Percentiles rank a stretch among this genome's conserved stretches.
Conservation (phyloP, 176 grass and related monocot species). For the Calamus simplicifolius region DNA sequence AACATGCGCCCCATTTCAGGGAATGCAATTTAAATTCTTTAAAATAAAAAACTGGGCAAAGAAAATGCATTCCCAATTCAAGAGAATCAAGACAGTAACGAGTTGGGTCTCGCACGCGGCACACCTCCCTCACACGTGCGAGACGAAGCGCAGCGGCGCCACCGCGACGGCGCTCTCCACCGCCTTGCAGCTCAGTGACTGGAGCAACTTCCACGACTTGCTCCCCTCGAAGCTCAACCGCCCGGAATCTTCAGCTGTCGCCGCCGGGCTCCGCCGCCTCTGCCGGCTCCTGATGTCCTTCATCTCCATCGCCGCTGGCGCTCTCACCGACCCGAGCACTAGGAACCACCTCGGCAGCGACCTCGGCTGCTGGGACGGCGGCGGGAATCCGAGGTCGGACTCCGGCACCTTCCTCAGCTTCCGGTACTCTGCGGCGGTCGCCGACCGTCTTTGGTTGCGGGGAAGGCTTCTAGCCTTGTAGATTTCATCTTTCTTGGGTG, state of each 20-base stretch:
- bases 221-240: conserved; percentile 3
- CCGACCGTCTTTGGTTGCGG: neutral
- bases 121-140: no score
- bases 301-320: conserved; percentile 63
- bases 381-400: neutral
- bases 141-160: conserved; percentile 43
- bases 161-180: conserved; percentile 50
- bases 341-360: conserved; percentile 35
- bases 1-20: no score
- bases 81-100: no score
- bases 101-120: no score
- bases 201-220: conserved; percentile 51
- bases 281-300: conserved; percentile 57
- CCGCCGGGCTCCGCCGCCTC: conserved; percentile 10
- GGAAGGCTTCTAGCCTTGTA: no score
- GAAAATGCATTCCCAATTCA: no score
- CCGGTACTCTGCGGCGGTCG: neutral
- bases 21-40: no score
- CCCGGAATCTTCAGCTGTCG: neutral
- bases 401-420: neutral
- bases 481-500: conserved; percentile 3
- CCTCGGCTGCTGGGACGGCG: neutral
- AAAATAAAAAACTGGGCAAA: no score
- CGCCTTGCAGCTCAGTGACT: conserved; percentile 67
- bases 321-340: conserved; percentile 44